These are phyloP conservation scores for Eimeria praecox DNA, from an alignment of 169 alveolate genomes.

Conservation along the genomic window DNA sequence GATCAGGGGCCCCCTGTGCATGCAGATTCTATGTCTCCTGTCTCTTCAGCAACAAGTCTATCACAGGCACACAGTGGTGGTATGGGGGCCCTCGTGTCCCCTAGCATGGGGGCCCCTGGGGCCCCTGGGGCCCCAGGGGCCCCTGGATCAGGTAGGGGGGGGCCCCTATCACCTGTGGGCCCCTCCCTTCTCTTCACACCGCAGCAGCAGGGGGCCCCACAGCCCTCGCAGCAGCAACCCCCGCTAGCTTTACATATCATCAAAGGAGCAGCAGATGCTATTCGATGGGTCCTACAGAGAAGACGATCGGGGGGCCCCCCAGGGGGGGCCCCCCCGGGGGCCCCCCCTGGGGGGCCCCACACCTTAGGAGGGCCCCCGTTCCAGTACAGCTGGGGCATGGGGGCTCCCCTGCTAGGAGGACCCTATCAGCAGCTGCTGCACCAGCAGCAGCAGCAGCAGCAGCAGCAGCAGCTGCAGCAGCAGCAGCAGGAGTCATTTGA, in stretches of 20 bases:
- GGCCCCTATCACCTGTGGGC: too few relatives aligned
- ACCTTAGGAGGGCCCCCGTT: constrained; percentile 7
- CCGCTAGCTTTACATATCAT: neutral
- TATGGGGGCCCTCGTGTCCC: too few relatives aligned
- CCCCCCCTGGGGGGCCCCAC: neutral
- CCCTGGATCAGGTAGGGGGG: too few relatives aligned
- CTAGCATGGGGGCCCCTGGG: too few relatives aligned
- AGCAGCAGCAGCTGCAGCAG: constrained; percentile 56
- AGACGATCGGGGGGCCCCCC: neutral
- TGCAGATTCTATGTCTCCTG: too few relatives aligned
- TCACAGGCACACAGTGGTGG: too few relatives aligned
- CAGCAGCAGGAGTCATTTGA: neutral
- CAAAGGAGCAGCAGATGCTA: neutral
- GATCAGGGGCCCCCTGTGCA: too few relatives aligned
- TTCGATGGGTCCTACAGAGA: too few relatives aligned
- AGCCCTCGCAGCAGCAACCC: neutral
- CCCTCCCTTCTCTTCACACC: neutral
- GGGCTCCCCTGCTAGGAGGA: neutral
- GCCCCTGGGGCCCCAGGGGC: too few relatives aligned
- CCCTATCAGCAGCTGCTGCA: constrained; percentile 26
- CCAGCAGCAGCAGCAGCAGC: constrained; percentile 12
- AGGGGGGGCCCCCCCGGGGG: constrained; percentile 39
- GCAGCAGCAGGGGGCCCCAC: constrained; percentile 40
- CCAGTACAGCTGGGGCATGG: neutral
- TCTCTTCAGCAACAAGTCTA: too few relatives aligned